Percentiles rank a stretch among this genome's conserved stretches.
These are phyloP conservation scores for Pseudogymnoascus sp. DNA, from an alignment of 2,329 filamentous ascomycete genomes.

Conservation along the genomic window DNA sequence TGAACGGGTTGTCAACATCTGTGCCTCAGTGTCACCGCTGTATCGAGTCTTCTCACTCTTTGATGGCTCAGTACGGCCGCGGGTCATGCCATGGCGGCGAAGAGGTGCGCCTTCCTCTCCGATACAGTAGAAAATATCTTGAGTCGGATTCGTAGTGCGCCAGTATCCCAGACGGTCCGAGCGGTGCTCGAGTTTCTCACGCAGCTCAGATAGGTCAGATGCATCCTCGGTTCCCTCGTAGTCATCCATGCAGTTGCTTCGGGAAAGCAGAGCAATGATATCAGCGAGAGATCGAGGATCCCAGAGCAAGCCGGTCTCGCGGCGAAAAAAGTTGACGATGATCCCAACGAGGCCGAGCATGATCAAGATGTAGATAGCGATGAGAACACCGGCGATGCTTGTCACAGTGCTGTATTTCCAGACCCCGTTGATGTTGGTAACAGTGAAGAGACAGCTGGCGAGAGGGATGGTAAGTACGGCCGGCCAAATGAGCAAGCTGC, in stretches of 20 bases:
- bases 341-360: slow-evolving; percentile 50
- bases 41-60: slow-evolving; percentile 16
- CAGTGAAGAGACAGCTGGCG: slow-evolving; percentile 67
- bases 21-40: neutral
- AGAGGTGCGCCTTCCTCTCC: slow-evolving; percentile 53
- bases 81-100: slow-evolving; percentile 42
- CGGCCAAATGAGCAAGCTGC: slow-evolving; percentile 66
- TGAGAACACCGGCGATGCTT: slow-evolving; percentile 68
- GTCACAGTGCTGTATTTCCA: slow-evolving; percentile 80
- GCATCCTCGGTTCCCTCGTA: slow-evolving; percentile 64
- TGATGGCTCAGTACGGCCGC: slow-evolving; percentile 40
- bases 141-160: slow-evolving; percentile 55
- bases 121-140: slow-evolving; percentile 69
- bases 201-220: slow-evolving; percentile 43
- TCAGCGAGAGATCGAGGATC: slow-evolving; percentile 77
- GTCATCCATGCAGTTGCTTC: slow-evolving; percentile 68
- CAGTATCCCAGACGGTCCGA: slow-evolving; percentile 81
- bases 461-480: slow-evolving; percentile 74
- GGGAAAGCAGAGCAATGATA: slow-evolving; percentile 66
- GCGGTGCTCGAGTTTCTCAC: slow-evolving; percentile 44
- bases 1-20: slow-evolving; percentile 7
- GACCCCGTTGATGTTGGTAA: slow-evolving; percentile 45
- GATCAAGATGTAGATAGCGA: slow-evolving; percentile 65
- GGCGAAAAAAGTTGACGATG: slow-evolving; percentile 55
- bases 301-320: slow-evolving; percentile 73